Base-by-base conservation (phyloP, 495 filamentous ascomycete genomes). In the Pyronema domesticum region DNA sequence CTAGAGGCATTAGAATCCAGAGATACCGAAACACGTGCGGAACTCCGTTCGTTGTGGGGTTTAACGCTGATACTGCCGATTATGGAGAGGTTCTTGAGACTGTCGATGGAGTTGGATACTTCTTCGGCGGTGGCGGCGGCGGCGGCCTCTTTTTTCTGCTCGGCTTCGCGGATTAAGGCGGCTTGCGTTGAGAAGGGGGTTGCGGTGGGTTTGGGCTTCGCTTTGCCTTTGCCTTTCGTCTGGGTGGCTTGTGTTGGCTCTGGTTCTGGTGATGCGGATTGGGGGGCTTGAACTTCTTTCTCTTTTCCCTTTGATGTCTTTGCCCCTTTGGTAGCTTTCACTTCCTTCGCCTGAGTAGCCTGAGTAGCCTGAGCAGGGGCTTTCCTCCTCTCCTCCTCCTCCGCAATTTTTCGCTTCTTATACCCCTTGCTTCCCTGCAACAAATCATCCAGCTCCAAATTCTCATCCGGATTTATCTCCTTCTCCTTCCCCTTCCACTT, bases 61-160 rank as follows among this genome's bases (percentile, higher is more conserved):
- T 56, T 59, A 8, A 95, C 59, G 14, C 83, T 77, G 73, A 91
- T 86, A 49, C 85, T 77, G 62, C 91, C 88, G 11, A 95, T 74
- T 39, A 87, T 76, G n/a, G 81, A 81, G 2, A 89, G 69, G 14
- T 79, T 79, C 42, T 79, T 81, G 57, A 95, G 77, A 57, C 89
- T 85, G 56, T 80, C 82, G 50, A 79, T 74, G 62, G 89, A 80
- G 7, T 81, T 80, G 2, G 79, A 72, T 61, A 84, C 80, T 9
- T 62, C 63, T 43, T 65, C 59, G 18, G 57, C 63, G 36, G 53
- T 60, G n/a, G 46, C 59, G 18, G 52, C 53, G 19, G 54, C 39
- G 8, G 51, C 61, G 18, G 57, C 61, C 17, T 58, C 58, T 4
- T 48, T 54, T n/a, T 1, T 11, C 6, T 18, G 3, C 4, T 34